phyloP scores from a whole-genome alignment of 2,329 filamentous ascomycete species.

The Hypoxylon sp. region DNA sequence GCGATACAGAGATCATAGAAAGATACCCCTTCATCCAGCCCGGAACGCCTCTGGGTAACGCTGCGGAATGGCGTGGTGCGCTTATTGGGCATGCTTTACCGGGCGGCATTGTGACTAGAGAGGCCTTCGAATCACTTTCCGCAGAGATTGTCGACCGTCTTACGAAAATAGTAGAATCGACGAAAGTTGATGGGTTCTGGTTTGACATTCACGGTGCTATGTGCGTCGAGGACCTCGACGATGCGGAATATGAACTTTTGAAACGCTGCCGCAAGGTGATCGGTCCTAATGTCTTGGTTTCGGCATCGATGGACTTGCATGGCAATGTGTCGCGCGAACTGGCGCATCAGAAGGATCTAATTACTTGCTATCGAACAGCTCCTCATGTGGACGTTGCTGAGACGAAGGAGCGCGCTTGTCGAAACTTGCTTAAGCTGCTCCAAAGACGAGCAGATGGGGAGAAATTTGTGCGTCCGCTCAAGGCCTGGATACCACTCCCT shows the following conservation, averaged over 20 bases:
- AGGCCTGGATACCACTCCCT: conserved; percentile 62
- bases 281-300: conserved; percentile 57
- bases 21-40: conserved; percentile 57
- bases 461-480: conserved; percentile 51
- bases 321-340: conserved; percentile 61
- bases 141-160: conserved; percentile 51
- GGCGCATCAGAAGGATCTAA: conserved; percentile 58
- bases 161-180: conserved; percentile 45
- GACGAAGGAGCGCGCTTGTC: conserved; percentile 61
- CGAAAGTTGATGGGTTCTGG: conserved; percentile 58
- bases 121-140: conserved; percentile 56
- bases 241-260: conserved; percentile 58
- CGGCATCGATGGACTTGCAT: conserved; percentile 64
- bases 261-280: conserved; percentile 55
- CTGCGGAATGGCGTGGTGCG: conserved; percentile 59
- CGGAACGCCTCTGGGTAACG: conserved; percentile 51
- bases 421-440: conserved; percentile 56
- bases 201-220: conserved; percentile 66
- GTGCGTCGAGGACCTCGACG: conserved; percentile 59
- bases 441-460: conserved; percentile 31
- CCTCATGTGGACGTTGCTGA: conserved; percentile 60
- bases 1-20: conserved; percentile 53
- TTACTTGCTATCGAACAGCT: conserved; percentile 63
- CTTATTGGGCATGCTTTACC: conserved; percentile 62
- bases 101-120: conserved; percentile 56